Conservation (phyloP, 768 basidiomycete species). For the Rhodotorula taiwanensis region DNA sequence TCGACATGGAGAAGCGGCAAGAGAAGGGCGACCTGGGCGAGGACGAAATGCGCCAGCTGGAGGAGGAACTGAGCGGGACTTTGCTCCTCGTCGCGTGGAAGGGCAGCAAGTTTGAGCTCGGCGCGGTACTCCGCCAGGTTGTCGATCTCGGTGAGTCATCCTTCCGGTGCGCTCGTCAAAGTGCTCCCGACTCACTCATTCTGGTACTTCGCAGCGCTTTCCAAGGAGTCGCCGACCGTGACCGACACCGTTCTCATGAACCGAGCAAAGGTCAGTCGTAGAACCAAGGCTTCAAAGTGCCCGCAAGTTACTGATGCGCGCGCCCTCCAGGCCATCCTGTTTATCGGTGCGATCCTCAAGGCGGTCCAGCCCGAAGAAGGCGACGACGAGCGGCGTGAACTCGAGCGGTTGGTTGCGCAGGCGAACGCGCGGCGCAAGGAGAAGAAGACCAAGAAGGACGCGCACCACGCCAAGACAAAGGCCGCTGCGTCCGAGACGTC, state of each 20-base stretch:
- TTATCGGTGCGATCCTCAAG: constrained; percentile 87
- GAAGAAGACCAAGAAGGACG: constrained; percentile 15
- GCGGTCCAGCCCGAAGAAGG: constrained; percentile 74
- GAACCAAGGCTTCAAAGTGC: too few species aligned
- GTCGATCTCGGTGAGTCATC: constrained; percentile 25
- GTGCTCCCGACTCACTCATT: neutral
- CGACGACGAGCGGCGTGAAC: constrained; percentile 85
- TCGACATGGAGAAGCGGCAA: constrained; percentile 87
- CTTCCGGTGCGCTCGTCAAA: constrained; percentile 14
- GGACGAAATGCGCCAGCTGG: constrained; percentile 75
- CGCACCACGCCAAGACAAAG: neutral
- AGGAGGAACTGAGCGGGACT: constrained; percentile 89
- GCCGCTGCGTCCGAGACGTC: neutral
- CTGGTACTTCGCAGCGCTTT: constrained; percentile 53
- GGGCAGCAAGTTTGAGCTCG: constrained; percentile 89
- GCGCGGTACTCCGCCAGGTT: constrained; percentile 74
- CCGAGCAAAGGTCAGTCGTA: constrained; percentile 85
- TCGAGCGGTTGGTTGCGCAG: constrained; percentile 65
- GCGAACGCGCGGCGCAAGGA: constrained; percentile 28
- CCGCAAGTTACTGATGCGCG: too few species aligned
- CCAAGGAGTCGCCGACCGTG: constrained; percentile 50
- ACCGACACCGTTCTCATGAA: constrained; percentile 65
- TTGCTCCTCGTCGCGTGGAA: constrained; percentile 95
- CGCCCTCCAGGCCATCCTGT: constrained; percentile 63
- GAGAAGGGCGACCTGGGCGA: constrained; percentile 79